Evolutionary conservation across 352 stramenopile species (phyloP).

Genomic region (Phytophthora fragariaefolia): DNA sequence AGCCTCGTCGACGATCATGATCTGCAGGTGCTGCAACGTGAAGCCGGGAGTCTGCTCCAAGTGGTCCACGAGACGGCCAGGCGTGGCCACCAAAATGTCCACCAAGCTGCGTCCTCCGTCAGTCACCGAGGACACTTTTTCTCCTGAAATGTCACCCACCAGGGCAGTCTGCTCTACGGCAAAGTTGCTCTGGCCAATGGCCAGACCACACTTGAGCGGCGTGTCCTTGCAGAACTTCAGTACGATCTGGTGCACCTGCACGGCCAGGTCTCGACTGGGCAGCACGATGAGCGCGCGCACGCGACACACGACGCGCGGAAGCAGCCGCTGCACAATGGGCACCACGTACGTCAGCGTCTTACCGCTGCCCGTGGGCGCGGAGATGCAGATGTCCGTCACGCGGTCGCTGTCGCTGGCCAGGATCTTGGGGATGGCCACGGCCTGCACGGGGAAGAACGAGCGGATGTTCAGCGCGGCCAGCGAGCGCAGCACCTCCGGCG

Average conservation of each 20-base stretch:
- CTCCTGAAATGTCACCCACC: conserved; percentile 44
- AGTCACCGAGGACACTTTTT: conserved; percentile 16
- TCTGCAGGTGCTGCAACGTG: conserved; percentile 96
- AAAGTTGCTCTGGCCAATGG: conserved; percentile 93
- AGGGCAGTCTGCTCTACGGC: conserved; percentile 76
- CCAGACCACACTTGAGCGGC: conserved; percentile 89
- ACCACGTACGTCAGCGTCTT: conserved; percentile 98
- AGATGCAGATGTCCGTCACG: conserved; percentile 96
- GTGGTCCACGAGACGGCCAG: conserved; percentile 97
- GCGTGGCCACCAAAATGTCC: conserved; percentile 98
- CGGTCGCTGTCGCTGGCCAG: conserved; percentile 84
- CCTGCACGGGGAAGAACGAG: conserved; percentile 96
- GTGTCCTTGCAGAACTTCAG: conserved; percentile 69
- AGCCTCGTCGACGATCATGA: conserved; percentile 98
- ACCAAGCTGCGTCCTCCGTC: conserved; percentile 84
- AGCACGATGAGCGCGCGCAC: conserved; percentile 96
- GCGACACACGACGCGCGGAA: conserved; percentile 79
- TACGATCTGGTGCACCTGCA: conserved; percentile 89
- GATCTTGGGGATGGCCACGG: conserved; percentile 93
- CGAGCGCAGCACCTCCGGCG: conserved; percentile 49
- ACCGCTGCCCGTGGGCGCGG: conserved; percentile 96
- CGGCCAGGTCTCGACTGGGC: conserved; percentile 95
- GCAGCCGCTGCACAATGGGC: conserved; percentile 94
- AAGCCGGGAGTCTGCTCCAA: conserved; percentile 97
- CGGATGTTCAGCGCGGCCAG: conserved; percentile 60